phyloP scores from a whole-genome alignment of 148 eudicot species.

The Nepenthes mirabilis region DNA sequence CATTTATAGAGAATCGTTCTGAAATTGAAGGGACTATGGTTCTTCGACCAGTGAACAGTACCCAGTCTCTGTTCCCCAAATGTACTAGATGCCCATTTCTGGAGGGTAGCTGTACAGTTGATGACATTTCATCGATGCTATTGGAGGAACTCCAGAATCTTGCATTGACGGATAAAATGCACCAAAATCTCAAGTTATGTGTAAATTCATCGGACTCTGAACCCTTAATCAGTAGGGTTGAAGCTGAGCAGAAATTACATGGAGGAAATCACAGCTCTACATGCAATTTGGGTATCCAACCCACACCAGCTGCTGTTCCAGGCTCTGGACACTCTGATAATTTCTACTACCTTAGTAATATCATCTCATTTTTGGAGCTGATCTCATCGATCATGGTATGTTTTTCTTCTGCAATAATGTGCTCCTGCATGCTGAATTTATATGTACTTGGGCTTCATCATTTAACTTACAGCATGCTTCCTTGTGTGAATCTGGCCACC shows the following conservation, averaged over 20 bases:
- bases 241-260: not conserved
- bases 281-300: not conserved
- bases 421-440: not conserved
- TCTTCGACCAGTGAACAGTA: conserved; percentile 9
- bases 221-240: not conserved
- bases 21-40: conserved; percentile 9
- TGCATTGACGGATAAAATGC: conserved; percentile 3
- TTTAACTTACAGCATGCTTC: not conserved
- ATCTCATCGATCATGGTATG: conserved; percentile 59
- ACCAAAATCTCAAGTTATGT: conserved; percentile 4
- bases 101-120: conserved; percentile 30
- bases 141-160: conserved; percentile 31
- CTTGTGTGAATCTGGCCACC: no score
- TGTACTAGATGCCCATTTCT: conserved; percentile 63
- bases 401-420: not conserved
- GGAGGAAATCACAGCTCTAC: conserved; percentile 1
- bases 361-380: conserved; percentile 62
- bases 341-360: conserved; percentile 26
- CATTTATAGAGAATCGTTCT: conserved; percentile 26
- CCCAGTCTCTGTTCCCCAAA: conserved; percentile 13
- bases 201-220: not conserved
- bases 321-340: conserved; percentile 7
- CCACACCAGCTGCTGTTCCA: conserved; percentile 9
- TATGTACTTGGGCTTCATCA: not conserved
- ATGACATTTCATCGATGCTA: conserved; percentile 33